Evolutionary conservation across 2,329 filamentous ascomycete species (phyloP).

Genomic region (Teratosphaeria epicoccoides): DNA sequence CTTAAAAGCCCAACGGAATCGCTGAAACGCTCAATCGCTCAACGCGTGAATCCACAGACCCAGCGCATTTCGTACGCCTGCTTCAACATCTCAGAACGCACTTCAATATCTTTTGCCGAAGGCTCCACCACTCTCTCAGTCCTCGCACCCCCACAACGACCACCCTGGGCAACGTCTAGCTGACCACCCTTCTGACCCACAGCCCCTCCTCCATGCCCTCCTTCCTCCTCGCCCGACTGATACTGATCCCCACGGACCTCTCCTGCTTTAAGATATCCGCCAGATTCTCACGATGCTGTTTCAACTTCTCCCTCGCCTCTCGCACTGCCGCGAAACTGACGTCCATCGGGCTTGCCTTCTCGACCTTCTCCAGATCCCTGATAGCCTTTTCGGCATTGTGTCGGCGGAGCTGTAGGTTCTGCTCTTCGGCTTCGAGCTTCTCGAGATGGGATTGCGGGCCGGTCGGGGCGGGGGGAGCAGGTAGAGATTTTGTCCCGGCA

Average conservation of each 20-base stretch:
- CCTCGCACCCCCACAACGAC: neutral
- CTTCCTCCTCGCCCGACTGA: constrained; percentile 67
- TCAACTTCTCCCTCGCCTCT: constrained; percentile 53
- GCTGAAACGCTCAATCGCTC: neutral
- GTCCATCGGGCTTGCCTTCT: constrained; percentile 56
- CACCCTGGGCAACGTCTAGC: neutral
- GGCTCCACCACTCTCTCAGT: neutral
- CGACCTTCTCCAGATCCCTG: constrained; percentile 65
- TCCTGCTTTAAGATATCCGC: constrained; percentile 65
- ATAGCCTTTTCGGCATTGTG: constrained; percentile 64
- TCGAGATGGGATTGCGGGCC: constrained; percentile 42
- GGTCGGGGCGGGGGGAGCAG: constrained; percentile 19
- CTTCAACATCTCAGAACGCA: neutral
- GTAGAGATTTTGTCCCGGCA: constrained; percentile 17
- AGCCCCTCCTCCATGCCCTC: constrained; percentile 51
- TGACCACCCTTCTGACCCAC: constrained; percentile 61
- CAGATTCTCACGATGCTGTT: constrained; percentile 54
- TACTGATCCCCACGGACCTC: constrained; percentile 65
- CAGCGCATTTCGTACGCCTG: neutral
- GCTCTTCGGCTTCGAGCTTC: constrained; percentile 54
- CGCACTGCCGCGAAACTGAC: constrained; percentile 49
- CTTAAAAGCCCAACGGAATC: neutral
- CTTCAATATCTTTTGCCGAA: neutral
- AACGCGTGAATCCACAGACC: neutral
- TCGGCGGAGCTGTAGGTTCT: constrained; percentile 55